These are phyloP conservation scores for Tranzscheliella williamsii DNA, from an alignment of 1,284 basidiomycete genomes.

Conservation along the genomic window DNA sequence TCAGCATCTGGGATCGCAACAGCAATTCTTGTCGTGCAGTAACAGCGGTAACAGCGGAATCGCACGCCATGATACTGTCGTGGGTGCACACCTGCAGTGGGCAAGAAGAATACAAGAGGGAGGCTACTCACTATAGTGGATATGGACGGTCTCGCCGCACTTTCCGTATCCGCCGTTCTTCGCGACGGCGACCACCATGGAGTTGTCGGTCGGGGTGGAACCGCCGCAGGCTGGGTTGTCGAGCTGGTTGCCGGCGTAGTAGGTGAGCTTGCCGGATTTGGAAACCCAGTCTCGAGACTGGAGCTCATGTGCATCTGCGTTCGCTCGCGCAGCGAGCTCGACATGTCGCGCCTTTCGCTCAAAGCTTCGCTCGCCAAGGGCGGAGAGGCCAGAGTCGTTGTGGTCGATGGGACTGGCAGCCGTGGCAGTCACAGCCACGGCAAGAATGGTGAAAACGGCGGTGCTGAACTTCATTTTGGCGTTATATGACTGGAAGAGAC, in stretches of 20 bases:
- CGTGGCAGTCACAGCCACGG: constrained; percentile 20
- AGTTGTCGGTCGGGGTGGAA: constrained; percentile 38
- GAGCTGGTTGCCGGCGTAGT: constrained; percentile 52
- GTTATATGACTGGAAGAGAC: not conserved
- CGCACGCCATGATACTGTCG: too few species aligned
- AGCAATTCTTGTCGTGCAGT: too few species aligned
- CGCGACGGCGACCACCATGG: constrained; percentile 49
- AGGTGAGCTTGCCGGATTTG: constrained; percentile 46
- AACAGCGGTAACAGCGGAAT: too few species aligned
- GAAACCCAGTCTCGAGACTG: constrained; percentile 38
- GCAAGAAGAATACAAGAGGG: too few species aligned
- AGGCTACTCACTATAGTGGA: constrained; percentile 49
- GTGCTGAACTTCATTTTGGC: constrained; percentile 46
- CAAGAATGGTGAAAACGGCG: constrained; percentile 19
- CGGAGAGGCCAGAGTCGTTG: constrained; percentile 31
- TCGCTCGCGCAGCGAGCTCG: constrained; percentile 10
- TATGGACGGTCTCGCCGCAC: constrained; percentile 51
- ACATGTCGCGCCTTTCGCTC: constrained; percentile 47
- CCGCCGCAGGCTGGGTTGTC: constrained; percentile 55
- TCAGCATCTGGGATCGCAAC: not conserved
- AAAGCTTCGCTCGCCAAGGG: constrained; percentile 38
- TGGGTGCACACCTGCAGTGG: too few species aligned
- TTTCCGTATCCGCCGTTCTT: constrained; percentile 42
- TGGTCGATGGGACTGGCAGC: constrained; percentile 13
- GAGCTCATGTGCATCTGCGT: constrained; percentile 1